Conservation (phyloP, 768 basidiomycete genomes). For the Sporobolomyces roseus region DNA sequence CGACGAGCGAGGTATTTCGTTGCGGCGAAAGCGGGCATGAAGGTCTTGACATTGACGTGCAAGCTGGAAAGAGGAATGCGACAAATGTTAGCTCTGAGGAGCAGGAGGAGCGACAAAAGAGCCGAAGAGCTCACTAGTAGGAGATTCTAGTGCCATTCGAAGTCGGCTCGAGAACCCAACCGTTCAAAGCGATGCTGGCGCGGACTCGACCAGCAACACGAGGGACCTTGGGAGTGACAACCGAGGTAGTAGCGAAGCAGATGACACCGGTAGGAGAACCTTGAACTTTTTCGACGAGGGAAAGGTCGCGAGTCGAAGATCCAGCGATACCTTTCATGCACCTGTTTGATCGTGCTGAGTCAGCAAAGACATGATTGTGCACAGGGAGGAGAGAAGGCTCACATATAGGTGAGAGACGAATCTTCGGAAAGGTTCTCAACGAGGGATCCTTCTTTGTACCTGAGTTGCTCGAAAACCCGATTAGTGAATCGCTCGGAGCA, state of each 20-base stretch:
- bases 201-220: constrained; percentile 39
- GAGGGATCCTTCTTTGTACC: constrained; percentile 42
- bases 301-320: constrained; percentile 39
- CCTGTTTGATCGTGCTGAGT: not conserved
- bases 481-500: not conserved
- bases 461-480: not conserved
- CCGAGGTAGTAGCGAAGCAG: constrained; percentile 42
- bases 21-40: constrained; percentile 34
- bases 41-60: constrained; percentile 39
- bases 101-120: no score
- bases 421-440: constrained; percentile 40
- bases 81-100: not conserved
- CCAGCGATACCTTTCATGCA: constrained; percentile 35
- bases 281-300: constrained; percentile 40
- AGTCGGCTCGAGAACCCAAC: constrained; percentile 39
- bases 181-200: constrained; percentile 40
- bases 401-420: constrained; percentile 42
- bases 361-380: no score
- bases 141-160: constrained; percentile 18
- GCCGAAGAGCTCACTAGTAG: constrained; percentile 26
- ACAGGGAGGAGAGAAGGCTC: not conserved
- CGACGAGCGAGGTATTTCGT: constrained; percentile 39
- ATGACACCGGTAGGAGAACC: constrained; percentile 36
- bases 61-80: constrained; percentile 10
- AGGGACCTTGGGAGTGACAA: constrained; percentile 40